phyloP scores from a whole-genome alignment of 2,329 filamentous ascomycete species.

The Colletotrichum sp. region DNA sequence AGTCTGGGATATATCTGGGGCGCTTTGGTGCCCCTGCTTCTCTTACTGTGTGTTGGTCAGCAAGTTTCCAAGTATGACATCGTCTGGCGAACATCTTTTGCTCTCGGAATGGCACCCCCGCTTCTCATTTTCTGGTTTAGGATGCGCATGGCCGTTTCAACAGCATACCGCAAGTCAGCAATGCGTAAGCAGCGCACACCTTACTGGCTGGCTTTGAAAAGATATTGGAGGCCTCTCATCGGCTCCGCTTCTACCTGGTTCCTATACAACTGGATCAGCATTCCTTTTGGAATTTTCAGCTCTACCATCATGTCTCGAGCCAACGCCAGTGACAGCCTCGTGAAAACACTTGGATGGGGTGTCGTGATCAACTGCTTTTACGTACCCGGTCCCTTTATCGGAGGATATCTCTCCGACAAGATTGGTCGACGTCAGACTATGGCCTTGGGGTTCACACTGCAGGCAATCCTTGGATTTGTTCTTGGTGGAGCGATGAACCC shows the following conservation, averaged over 20 bases:
- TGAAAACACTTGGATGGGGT: slow-evolving; percentile 49
- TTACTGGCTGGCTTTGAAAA: slow-evolving; percentile 50
- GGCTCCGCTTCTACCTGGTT: slow-evolving; percentile 57
- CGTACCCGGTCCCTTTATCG: slow-evolving; percentile 51
- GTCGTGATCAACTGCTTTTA: slow-evolving; percentile 57
- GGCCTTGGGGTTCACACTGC: slow-evolving; percentile 52
- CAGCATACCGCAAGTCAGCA: slow-evolving; percentile 50
- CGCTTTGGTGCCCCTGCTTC: slow-evolving; percentile 52
- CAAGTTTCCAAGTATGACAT: slow-evolving; percentile 41
- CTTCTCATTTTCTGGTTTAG: slow-evolving; percentile 59
- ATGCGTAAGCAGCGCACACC: slow-evolving; percentile 50
- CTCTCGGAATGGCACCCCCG: slow-evolving; percentile 53
- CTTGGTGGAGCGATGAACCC: slow-evolving; percentile 50
- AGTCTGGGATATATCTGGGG: slow-evolving; percentile 57
- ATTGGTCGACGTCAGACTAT: slow-evolving; percentile 57
- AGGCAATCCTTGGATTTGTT: slow-evolving; percentile 52
- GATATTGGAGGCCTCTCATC: slow-evolving; percentile 54
- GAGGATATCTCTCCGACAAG: slow-evolving; percentile 51
- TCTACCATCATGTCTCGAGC: slow-evolving; percentile 54
- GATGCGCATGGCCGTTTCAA: slow-evolving; percentile 55
- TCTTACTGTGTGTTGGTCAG: slow-evolving; percentile 54
- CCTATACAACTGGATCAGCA: slow-evolving; percentile 58
- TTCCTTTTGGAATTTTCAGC: slow-evolving; percentile 60
- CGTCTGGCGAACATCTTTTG: slow-evolving; percentile 59
- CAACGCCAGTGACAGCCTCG: slow-evolving; percentile 43